Evolutionary conservation across 140 eudicot genomes (phyloP), one percentile per base, ranked within the genome.

Genomic region (Senecio squalidus): DNA sequence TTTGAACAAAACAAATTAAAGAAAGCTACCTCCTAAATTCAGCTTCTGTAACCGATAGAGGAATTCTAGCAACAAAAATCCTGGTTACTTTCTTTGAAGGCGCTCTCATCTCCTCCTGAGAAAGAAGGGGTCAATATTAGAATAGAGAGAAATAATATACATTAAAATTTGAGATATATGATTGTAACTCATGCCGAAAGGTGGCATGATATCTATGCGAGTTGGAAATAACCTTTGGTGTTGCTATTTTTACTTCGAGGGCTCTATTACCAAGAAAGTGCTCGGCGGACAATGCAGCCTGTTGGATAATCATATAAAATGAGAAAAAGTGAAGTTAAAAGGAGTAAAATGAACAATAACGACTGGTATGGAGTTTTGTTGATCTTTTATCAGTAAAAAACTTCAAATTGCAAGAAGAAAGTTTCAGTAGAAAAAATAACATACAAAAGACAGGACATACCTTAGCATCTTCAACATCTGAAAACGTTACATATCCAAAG

Each of bases 201-300:
- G 26, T 29, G 27, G 23, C 59, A 55, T 10, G 34, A 16, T 60
- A 30, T 26, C 27, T 10, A 43, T n/a, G 23, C 1, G 23, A 29
- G 38, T 25, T 50, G 41, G 45, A 68, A 61, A 62, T 16, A 59
- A 92, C 99, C 99, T 84, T 93, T 34, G 99, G 99, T 60, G 96
- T 93, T 25, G 99, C 99, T 64, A 93, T 77, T 76, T 93, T 88
- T 24, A 93, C 99, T 84, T 93, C 99, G 62, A 93, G 82, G 49
- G 69, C 69, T 75, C 99, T 93, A 62, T 78, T 80, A 26, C 96
- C 99, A 53, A 93, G 86, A 18, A 65, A 47, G 70, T 93, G 99
- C 71, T 93, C 99, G 13, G 85, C 82, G 2, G 87, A 66, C 30
- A 93, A 60, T 54, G 96, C 95, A 75, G 67, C 76, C 99, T 93